Conservation (phyloP, 768 basidiomycete species). For the Kwoniella bestiolae region DNA sequence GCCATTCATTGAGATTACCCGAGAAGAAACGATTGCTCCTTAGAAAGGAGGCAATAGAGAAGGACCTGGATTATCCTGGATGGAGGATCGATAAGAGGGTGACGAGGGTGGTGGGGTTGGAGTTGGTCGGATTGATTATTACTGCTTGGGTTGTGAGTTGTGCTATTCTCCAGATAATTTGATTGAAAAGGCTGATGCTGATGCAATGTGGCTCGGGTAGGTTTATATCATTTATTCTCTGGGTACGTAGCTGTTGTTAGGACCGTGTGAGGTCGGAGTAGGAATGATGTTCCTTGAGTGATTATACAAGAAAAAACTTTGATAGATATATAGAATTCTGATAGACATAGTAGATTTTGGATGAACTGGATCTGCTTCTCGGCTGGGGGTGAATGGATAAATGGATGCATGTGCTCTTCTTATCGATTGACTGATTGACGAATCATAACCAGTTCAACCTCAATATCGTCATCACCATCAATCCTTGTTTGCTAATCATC, state of each 20-base stretch:
- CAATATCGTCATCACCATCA: background rate
- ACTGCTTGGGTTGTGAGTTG: conserved; percentile 49
- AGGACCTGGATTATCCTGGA: conserved; percentile 23
- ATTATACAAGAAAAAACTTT: too few relatives aligned
- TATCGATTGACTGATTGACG: too few relatives aligned
- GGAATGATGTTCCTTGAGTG: too few relatives aligned
- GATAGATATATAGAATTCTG: too few relatives aligned
- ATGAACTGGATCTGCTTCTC: too few relatives aligned
- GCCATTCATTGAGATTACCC: conserved; percentile 38
- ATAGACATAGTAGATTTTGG: too few relatives aligned
- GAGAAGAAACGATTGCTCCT: conserved; percentile 38
- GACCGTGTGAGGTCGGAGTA: too few relatives aligned
- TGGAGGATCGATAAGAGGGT: conserved; percentile 32
- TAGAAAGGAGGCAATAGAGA: background rate
- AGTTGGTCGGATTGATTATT: conserved; percentile 34
- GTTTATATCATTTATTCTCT: conserved; percentile 48
- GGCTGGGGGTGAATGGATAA: too few relatives aligned
- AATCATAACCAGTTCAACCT: too few relatives aligned
- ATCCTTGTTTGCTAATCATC: background rate
- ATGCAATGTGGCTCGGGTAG: conserved; percentile 10
- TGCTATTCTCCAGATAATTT: background rate
- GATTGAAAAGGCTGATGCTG: background rate
- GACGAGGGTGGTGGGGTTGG: conserved; percentile 16
- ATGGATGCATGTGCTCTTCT: too few relatives aligned
- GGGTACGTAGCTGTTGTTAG: conserved; percentile 36